Percentiles rank a stretch among this genome's conserved stretches.
Conservation (phyloP, 2,329 filamentous ascomycete genomes). For the Pseudocercospora fijiensis region DNA sequence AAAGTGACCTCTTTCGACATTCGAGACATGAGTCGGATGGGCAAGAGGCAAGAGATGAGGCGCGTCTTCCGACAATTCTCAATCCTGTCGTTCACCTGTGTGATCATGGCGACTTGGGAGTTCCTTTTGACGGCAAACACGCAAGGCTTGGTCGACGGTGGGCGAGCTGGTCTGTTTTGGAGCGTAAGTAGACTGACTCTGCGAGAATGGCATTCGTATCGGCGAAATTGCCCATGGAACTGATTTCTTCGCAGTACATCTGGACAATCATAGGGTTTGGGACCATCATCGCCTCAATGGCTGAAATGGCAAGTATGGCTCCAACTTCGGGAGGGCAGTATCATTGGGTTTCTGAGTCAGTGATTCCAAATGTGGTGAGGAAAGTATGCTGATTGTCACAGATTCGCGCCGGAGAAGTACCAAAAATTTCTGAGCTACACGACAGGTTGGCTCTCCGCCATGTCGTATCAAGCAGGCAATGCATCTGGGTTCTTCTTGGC, state of each 20-base stretch:
- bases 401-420: slow-evolving; percentile 19
- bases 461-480: slow-evolving; percentile 27
- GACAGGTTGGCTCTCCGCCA: slow-evolving; percentile 24
- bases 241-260: slow-evolving; percentile 12
- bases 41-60: slow-evolving; percentile 51
- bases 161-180: slow-evolving; percentile 24
- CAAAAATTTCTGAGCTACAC: slow-evolving; percentile 34
- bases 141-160: slow-evolving; percentile 25
- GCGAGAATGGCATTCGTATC: background rate
- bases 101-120: slow-evolving; percentile 56
- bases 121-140: slow-evolving; percentile 42
- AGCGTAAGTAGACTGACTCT: background rate
- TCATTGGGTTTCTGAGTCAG: slow-evolving; percentile 12
- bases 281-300: slow-evolving; percentile 29
- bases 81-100: slow-evolving; percentile 53
- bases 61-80: slow-evolving; percentile 52
- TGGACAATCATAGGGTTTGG: slow-evolving; percentile 24
- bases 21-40: slow-evolving; percentile 50
- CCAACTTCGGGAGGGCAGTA: slow-evolving; percentile 32
- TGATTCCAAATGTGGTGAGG: background rate
- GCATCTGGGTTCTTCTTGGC: slow-evolving; percentile 26
- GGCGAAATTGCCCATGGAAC: background rate
- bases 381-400: slow-evolving; percentile 3
- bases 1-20: slow-evolving; percentile 36
- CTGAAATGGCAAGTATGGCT: slow-evolving; percentile 36